Conservation (phyloP, 176 grass and related monocot species). For the Tuctoria greenei region DNA sequence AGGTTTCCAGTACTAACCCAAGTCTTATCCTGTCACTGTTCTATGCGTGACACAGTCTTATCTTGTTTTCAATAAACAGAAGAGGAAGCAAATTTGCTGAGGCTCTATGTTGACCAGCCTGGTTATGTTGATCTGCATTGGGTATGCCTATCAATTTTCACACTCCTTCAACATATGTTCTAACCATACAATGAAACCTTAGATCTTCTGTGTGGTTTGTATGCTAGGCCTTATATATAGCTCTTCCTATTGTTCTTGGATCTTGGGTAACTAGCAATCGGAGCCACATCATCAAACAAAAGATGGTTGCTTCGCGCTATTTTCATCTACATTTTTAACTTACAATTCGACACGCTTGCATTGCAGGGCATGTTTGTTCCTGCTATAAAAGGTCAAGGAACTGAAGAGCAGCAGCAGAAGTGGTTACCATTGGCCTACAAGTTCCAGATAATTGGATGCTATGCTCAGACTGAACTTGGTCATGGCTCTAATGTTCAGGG, state of each 20-base stretch:
- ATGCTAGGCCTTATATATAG: background rate
- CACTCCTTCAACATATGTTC: background rate
- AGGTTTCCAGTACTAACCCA: too few species aligned
- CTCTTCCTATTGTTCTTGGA: too few species aligned
- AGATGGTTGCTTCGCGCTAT: background rate
- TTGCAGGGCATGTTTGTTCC: conserved; percentile 97
- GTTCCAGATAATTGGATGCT: conserved; percentile 97
- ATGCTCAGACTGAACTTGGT: conserved; percentile 98
- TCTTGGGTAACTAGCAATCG: too few species aligned
- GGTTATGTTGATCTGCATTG: conserved; percentile 93
- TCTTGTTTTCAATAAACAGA: conserved; percentile 53
- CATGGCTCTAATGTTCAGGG: conserved; percentile 98
- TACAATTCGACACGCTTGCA: background rate
- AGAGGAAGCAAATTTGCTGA: conserved; percentile 78
- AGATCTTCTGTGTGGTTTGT: background rate
- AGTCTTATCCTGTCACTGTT: background rate
- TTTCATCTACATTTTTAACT: background rate
- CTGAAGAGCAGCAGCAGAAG: conserved; percentile 93
- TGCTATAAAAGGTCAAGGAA: conserved; percentile 95
- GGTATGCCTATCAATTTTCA: conserved; percentile 56
- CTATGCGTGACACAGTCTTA: background rate
- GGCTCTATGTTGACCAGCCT: conserved; percentile 81
- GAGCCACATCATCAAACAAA: too few species aligned
- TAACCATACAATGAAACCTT: background rate
- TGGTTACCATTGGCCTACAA: conserved; percentile 86